A percentile compares a stretch with the other conserved stretches of the same genome.
Evolutionary conservation across 495 filamentous ascomycete genomes (phyloP).

Genomic region (Xylaria cubensis): DNA sequence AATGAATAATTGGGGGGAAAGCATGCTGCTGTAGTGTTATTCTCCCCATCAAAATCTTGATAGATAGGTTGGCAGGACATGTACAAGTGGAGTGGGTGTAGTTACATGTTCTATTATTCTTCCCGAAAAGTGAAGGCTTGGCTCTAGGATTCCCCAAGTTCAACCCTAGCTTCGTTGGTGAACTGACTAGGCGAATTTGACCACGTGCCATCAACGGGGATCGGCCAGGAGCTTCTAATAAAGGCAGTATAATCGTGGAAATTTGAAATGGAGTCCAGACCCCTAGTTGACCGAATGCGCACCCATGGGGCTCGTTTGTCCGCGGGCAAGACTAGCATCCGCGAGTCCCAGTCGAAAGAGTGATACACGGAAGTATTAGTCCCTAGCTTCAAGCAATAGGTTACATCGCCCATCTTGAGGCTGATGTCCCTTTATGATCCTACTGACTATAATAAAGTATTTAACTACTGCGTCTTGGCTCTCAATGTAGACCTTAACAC

Average conservation of each 20-base stretch:
- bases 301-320: constrained; percentile 37
- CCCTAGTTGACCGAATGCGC: constrained; percentile 26
- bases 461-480: background rate
- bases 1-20: background rate
- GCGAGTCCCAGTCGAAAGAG: constrained; percentile 13
- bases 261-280: background rate
- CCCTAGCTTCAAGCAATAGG: constrained; percentile 12
- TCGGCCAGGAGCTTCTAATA: constrained; percentile 1
- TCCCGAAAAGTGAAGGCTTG: background rate
- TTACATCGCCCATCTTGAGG: constrained; percentile 18
- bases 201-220: background rate
- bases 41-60: background rate
- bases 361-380: constrained; percentile 11
- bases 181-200: background rate
- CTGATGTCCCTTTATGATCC: background rate
- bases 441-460: background rate
- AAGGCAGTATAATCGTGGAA: no score
- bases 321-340: constrained; percentile 24
- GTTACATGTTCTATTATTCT: background rate
- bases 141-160: background rate
- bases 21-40: background rate
- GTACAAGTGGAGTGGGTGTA: no score
- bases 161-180: constrained; percentile 8
- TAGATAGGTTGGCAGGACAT: background rate
- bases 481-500: background rate